These are phyloP conservation scores for Kodamaea hsintzibuensis DNA, from an alignment of 805 yeast genomes.

Conservation along the genomic window DNA sequence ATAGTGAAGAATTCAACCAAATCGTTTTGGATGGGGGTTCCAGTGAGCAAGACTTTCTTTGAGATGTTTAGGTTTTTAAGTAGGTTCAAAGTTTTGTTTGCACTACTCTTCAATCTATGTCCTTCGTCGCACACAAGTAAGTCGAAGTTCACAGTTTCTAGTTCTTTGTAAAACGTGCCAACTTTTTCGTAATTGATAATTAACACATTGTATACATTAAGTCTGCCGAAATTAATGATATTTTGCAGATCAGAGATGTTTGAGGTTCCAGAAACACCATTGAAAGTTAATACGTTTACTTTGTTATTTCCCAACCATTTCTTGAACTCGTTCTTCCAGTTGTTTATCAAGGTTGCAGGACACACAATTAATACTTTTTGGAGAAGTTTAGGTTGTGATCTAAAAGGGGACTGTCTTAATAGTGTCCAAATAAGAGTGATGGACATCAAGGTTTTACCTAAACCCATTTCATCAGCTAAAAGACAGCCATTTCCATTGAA, in stretches of 20 bases:
- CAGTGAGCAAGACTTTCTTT: slow-evolving; percentile 69
- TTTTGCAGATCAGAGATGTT: slow-evolving; percentile 56
- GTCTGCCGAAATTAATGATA: slow-evolving; percentile 59
- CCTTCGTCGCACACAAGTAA: slow-evolving; percentile 93
- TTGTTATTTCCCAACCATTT: slow-evolving; percentile 80
- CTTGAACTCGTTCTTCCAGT: slow-evolving; percentile 85
- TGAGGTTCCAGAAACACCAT: slow-evolving; percentile 47
- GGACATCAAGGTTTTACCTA: slow-evolving; percentile 83
- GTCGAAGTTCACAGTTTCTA: slow-evolving; percentile 54
- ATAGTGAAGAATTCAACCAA: slow-evolving; percentile 78
- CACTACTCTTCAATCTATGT: slow-evolving; percentile 76
- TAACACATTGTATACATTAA: slow-evolving; percentile 77
- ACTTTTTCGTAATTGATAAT: slow-evolving; percentile 88
- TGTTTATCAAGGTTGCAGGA: slow-evolving; percentile 84
- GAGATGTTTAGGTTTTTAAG: slow-evolving; percentile 55
- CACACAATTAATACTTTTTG: slow-evolving; percentile 77
- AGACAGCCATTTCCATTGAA: slow-evolving; percentile 66
- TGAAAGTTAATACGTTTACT: slow-evolving; percentile 65
- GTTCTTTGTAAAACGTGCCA: slow-evolving; percentile 51
- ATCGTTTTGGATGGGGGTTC: slow-evolving; percentile 95
- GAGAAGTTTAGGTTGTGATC: slow-evolving; percentile 52
- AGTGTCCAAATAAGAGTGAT: slow-evolving; percentile 85
- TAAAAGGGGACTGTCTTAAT: slow-evolving; percentile 35
- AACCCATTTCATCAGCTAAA: slow-evolving; percentile 96
- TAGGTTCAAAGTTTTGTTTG: slow-evolving; percentile 69